Evolutionary conservation across 345 rosid genomes (phyloP).

Genomic region (Passiflora organensis): DNA sequence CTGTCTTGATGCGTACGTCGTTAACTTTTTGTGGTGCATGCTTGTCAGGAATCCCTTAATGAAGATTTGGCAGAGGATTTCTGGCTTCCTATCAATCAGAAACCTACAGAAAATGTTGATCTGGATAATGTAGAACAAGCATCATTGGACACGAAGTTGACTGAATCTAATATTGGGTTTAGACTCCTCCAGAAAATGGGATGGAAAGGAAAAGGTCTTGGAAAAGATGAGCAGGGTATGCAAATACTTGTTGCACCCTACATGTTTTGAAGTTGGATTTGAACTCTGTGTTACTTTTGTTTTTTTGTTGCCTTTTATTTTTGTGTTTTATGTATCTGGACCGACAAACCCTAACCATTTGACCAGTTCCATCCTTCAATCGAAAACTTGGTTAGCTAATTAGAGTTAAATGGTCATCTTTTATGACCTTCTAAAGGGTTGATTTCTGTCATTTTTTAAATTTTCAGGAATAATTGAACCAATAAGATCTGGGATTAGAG

Average conservation of each 20-base stretch:
- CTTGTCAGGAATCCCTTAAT: constrained; percentile 50
- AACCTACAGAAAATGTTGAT: constrained; percentile 77
- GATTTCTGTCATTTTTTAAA: background rate
- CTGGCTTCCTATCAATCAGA: constrained; percentile 64
- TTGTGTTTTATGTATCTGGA: no score
- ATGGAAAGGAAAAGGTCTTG: constrained; percentile 97
- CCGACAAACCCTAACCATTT: no score
- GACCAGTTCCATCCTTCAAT: background rate
- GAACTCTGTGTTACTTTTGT: background rate
- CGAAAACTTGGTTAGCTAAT: background rate
- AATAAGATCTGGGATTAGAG: constrained; percentile 88
- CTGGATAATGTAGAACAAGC: constrained; percentile 91
- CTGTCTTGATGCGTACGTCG: constrained; percentile 5
- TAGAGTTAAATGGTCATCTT: background rate
- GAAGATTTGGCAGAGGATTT: constrained; percentile 75
- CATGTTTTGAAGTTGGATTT: background rate
- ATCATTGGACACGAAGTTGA: constrained; percentile 63
- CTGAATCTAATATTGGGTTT: constrained; percentile 85
- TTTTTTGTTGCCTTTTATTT: background rate
- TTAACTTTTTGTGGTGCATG: constrained; percentile 17
- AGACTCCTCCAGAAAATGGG: constrained; percentile 99
- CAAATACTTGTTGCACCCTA: background rate
- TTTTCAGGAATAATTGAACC: constrained; percentile 79
- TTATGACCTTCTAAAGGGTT: background rate
- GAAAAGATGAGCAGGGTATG: constrained; percentile 91